Conservation (phyloP, 2,329 filamentous ascomycete genomes). For the Calonectria hongkongensis region DNA sequence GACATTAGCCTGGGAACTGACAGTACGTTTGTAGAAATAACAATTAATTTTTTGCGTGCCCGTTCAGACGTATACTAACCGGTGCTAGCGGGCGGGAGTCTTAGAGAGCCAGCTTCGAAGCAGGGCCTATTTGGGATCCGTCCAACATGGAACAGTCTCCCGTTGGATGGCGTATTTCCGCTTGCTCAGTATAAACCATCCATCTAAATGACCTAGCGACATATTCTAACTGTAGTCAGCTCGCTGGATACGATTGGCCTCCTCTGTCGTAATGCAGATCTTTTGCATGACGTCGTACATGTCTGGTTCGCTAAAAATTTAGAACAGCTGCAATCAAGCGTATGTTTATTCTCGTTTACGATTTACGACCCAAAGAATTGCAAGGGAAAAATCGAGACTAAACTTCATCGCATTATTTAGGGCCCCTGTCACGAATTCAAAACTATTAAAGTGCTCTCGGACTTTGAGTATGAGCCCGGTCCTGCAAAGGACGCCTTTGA, state of each 20-base stretch:
- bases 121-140: constrained; percentile 5
- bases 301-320: not conserved
- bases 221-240: not conserved
- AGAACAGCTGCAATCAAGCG: not conserved
- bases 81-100: not conserved
- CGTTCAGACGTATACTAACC: not conserved
- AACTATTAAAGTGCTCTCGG: not conserved
- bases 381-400: not conserved
- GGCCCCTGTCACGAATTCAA: not conserved
- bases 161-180: constrained; percentile 12
- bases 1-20: constrained; percentile 51
- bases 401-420: not conserved
- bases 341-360: not conserved
- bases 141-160: constrained; percentile 1
- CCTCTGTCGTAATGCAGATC: not conserved
- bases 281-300: not conserved
- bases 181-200: not conserved
- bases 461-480: constrained; percentile 4
- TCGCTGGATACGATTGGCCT: constrained; percentile 11
- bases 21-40: constrained; percentile 19
- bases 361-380: too few relatives aligned
- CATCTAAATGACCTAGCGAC: too few relatives aligned
- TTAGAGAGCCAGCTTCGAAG: not conserved
- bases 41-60: not conserved
- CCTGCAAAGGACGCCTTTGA: constrained; percentile 1